These are phyloP conservation scores for Rickenella mellea DNA, from an alignment of 768 basidiomycete species.

Conservation along the genomic window DNA sequence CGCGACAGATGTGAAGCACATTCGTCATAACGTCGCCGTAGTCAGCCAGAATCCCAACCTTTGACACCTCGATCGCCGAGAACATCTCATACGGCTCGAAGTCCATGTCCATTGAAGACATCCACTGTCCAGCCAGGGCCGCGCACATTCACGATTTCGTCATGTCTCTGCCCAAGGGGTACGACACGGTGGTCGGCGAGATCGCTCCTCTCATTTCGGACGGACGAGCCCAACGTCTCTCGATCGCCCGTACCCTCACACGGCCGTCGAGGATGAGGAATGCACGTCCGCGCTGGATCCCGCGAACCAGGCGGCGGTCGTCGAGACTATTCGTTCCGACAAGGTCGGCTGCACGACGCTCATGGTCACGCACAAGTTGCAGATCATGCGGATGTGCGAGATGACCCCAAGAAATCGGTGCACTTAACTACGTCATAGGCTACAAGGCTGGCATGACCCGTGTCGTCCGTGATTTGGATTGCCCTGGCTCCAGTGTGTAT, in stretches of 20 bases:
- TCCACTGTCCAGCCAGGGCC: conserved; percentile 60
- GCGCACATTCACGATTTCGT: conserved; percentile 89
- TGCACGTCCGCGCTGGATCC: conserved; percentile 90
- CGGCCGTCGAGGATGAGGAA: conserved; percentile 75
- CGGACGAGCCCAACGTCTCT: conserved; percentile 88
- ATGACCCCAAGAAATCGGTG: conserved; percentile 98
- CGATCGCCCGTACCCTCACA: conserved; percentile 87
- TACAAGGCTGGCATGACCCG: conserved; percentile 99
- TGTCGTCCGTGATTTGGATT: conserved; percentile 96
- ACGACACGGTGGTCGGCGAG: conserved; percentile 83
- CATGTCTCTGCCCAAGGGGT: conserved; percentile 67
- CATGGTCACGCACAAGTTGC: conserved; percentile 89
- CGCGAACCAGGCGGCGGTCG: conserved; percentile 72
- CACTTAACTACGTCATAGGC: conserved; percentile 98
- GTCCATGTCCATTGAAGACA: conserved; percentile 40
- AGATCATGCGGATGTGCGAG: conserved; percentile 93
- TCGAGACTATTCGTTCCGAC: conserved; percentile 62
- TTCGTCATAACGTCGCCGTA: conserved; percentile 79
- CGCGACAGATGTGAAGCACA: conserved; percentile 57
- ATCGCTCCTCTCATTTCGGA: conserved; percentile 88
- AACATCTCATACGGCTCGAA: conserved; percentile 80
- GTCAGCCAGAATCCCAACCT: conserved; percentile 84
- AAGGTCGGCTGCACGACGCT: conserved; percentile 72
- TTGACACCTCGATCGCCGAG: conserved; percentile 76
- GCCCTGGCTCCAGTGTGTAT: conserved; percentile 93